Evolutionary conservation across 2,329 filamentous ascomycete genomes (phyloP).

Genomic region (Aureobasidium pullulans): DNA sequence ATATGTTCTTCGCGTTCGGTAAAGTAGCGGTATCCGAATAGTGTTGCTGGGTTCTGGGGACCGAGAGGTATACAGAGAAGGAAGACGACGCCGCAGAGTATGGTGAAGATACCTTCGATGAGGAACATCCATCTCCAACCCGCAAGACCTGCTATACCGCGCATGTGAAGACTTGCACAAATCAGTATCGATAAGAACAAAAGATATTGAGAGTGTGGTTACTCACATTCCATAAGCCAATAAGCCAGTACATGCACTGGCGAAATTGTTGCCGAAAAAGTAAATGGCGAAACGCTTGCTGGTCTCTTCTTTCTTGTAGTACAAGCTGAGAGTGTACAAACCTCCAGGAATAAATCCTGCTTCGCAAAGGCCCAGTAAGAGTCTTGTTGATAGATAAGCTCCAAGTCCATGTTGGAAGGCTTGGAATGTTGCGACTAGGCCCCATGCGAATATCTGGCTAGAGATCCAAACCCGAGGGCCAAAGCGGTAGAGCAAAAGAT

Average conservation of each 20-base stretch:
- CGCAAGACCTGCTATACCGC: constrained; percentile 31
- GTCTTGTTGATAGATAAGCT: constrained; percentile 31
- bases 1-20: constrained; percentile 15
- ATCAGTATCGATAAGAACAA: not conserved
- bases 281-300: constrained; percentile 36
- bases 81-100: constrained; percentile 45
- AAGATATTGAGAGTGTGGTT: not conserved
- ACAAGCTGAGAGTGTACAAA: constrained; percentile 37
- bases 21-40: constrained; percentile 14
- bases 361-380: constrained; percentile 33
- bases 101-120: constrained; percentile 49
- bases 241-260: constrained; percentile 29
- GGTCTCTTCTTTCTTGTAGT: constrained; percentile 37
- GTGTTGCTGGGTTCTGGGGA: not conserved
- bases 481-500: constrained; percentile 27
- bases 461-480: constrained; percentile 34
- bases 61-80: constrained; percentile 42
- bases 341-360: constrained; percentile 41
- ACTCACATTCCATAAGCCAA: constrained; percentile 33
- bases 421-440: constrained; percentile 35
- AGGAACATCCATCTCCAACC: constrained; percentile 48
- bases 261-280: constrained; percentile 36
- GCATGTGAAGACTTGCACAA: constrained; percentile 30
- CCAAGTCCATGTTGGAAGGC: constrained; percentile 32
- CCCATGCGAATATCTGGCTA: constrained; percentile 30